Percentiles rank a stretch among this genome's conserved stretches.
These are phyloP conservation scores for Yarrowia keelungensis DNA, from an alignment of 805 yeast genomes.

Conservation along the genomic window DNA sequence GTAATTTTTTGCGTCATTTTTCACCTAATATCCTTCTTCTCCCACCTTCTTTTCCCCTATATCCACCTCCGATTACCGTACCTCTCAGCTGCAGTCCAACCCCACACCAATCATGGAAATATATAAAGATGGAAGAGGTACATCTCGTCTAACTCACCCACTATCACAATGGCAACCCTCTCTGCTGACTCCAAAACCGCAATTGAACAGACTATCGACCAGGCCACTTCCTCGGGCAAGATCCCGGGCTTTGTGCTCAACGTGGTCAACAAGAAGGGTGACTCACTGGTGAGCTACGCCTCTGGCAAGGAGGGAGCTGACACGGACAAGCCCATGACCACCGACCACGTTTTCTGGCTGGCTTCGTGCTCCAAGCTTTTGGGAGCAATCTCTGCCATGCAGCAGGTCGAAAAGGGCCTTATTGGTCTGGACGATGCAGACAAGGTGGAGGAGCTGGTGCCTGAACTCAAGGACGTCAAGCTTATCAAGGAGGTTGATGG, in stretches of 20 bases:
- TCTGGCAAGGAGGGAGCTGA: conserved; percentile 40
- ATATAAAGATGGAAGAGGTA: not conserved
- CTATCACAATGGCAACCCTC: conserved; percentile 14
- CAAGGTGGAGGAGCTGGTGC: conserved; percentile 48
- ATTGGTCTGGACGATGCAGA: conserved; percentile 49
- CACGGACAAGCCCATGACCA: conserved; percentile 40
- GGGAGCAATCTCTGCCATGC: conserved; percentile 49
- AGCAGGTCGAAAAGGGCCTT: conserved; percentile 50
- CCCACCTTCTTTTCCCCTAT: not conserved
- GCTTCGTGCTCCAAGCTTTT: conserved; percentile 51
- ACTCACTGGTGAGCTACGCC: conserved; percentile 39
- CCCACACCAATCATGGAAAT: not conserved
- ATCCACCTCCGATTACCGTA: too few species aligned
- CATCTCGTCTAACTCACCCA: not conserved
- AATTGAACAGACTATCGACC: conserved; percentile 10
- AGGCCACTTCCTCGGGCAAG: conserved; percentile 13
- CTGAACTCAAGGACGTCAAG: conserved; percentile 48
- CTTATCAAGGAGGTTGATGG: conserved; percentile 41
- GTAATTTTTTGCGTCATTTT: too few species aligned
- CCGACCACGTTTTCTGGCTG: conserved; percentile 48
- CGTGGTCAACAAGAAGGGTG: conserved; percentile 38
- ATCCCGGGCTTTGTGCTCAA: conserved; percentile 35
- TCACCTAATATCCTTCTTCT: too few species aligned
- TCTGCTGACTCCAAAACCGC: conserved; percentile 3
- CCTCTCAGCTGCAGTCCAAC: not conserved